These are phyloP conservation scores for Cystobasidium slooffiae DNA, from an alignment of 1,284 basidiomycete species.

Conservation along the genomic window DNA sequence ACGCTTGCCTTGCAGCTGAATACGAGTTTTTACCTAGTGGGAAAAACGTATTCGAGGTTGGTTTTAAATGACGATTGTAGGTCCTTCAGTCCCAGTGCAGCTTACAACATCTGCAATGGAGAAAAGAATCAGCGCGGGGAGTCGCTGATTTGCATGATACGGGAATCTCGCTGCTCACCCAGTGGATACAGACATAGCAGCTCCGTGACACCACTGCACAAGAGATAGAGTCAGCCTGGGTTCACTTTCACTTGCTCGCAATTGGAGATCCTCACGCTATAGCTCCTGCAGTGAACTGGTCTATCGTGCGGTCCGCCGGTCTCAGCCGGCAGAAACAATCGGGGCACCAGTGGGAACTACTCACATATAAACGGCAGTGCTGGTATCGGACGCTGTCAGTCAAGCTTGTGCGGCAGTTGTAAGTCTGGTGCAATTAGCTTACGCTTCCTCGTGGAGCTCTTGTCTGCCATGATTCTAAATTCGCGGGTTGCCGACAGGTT, in stretches of 20 bases:
- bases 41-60: conserved; percentile 2
- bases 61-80: neutral
- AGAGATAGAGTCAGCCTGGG: neutral
- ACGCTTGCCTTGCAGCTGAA: conserved; percentile 87
- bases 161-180: conserved; percentile 62
- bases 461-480: no score
- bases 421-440: neutral
- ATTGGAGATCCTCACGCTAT: conserved; percentile 63
- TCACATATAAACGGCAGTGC: conserved; percentile 53
- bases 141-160: neutral
- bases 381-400: conserved; percentile 14
- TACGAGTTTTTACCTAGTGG: conserved; percentile 83
- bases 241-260: conserved; percentile 58
- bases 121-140: neutral
- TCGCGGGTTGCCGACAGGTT: no score
- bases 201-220: conserved; percentile 65
- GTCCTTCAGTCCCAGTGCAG: neutral
- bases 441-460: neutral
- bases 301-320: conserved; percentile 10
- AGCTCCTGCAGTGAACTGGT: conserved; percentile 87
- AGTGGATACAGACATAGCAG: conserved; percentile 91
- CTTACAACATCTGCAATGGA: conserved; percentile 5
- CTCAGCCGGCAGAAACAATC: neutral
- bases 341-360: neutral
- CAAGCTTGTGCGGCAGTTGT: neutral